Percentiles rank a stretch among this genome's conserved stretches.
Conservation (phyloP, 495 filamentous ascomycete genomes). For the Neurospora pannonica region DNA sequence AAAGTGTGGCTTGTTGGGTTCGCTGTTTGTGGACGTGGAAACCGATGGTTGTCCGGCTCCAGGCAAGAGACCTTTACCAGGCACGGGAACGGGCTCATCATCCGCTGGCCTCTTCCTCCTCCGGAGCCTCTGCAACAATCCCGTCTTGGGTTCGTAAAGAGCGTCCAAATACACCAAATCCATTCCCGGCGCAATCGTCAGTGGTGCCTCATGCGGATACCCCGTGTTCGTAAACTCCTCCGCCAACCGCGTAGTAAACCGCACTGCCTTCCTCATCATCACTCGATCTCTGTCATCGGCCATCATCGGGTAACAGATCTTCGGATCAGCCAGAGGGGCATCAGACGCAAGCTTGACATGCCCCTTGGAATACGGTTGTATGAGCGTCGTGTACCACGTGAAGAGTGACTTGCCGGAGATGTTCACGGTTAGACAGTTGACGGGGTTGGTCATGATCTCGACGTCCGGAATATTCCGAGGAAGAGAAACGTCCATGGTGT, state of each 20-base stretch:
- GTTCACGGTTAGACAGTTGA: background rate
- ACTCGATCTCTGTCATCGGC: constrained; percentile 10
- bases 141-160: background rate
- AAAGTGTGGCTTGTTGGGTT: background rate
- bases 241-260: constrained; percentile 18
- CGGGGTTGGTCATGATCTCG: constrained; percentile 20
- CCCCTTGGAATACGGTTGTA: constrained; percentile 29
- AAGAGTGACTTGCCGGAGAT: constrained; percentile 4
- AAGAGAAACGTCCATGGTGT: constrained; percentile 8
- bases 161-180: constrained; percentile 8
- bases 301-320: constrained; percentile 17
- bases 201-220: constrained; percentile 11
- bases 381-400: constrained; percentile 13
- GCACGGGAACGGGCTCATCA: background rate
- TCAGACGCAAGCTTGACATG: constrained; percentile 23
- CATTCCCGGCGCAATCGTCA: constrained; percentile 14
- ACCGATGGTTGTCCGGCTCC: background rate
- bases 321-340: constrained; percentile 21
- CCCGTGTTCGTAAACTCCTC: constrained; percentile 11
- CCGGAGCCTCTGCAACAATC: background rate
- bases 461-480: constrained; percentile 16
- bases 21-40: background rate
- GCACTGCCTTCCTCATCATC: constrained; percentile 7
- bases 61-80: background rate
- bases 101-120: background rate